Percentiles rank a stretch among this genome's conserved stretches.
Conservation (phyloP, 208 protist genomes). For the Wallacemonas sp. region DNA sequence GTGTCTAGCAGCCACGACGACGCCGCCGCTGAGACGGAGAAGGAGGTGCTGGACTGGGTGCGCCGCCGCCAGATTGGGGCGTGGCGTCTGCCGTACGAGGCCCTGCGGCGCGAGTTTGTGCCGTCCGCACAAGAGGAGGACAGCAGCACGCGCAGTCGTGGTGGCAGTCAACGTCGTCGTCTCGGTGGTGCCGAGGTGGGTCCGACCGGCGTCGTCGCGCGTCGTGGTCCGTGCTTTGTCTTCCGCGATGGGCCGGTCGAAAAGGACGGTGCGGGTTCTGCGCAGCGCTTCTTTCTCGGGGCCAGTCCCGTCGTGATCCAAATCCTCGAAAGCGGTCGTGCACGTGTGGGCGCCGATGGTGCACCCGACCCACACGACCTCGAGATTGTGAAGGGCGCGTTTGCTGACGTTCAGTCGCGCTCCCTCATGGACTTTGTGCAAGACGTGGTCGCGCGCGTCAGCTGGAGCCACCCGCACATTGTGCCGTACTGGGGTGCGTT, state of each 20-base stretch:
- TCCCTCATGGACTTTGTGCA: constrained; percentile 54
- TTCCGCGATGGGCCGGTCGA: neutral
- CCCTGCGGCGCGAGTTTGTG: constrained; percentile 31
- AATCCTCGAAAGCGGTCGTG: neutral
- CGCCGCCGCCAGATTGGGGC: constrained; percentile 38
- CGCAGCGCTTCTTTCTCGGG: too few relatives aligned
- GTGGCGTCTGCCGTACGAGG: constrained; percentile 52
- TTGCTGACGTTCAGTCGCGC: constrained; percentile 18
- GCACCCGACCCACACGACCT: too few relatives aligned
- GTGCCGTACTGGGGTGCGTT: constrained; percentile 58
- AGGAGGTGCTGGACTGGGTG: constrained; percentile 37
- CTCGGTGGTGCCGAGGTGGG: neutral
- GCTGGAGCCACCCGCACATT: constrained; percentile 71
- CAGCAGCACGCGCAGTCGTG: too few relatives aligned
- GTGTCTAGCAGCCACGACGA: too few relatives aligned
- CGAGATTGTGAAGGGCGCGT: constrained; percentile 10
- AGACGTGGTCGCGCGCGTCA: constrained; percentile 44
- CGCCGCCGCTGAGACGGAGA: constrained; percentile 11
- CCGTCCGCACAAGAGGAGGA: too few relatives aligned
- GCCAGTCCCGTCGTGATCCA: neutral
- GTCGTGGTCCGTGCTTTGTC: neutral
- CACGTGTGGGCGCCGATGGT: neutral
- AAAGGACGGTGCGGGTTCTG: too few relatives aligned
- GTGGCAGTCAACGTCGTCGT: too few relatives aligned
- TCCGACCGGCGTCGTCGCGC: neutral